Percentiles rank a stretch among this genome's conserved stretches.
Evolutionary conservation across 345 rosid species (phyloP).

Genomic region (Eucalyptus brandiana): DNA sequence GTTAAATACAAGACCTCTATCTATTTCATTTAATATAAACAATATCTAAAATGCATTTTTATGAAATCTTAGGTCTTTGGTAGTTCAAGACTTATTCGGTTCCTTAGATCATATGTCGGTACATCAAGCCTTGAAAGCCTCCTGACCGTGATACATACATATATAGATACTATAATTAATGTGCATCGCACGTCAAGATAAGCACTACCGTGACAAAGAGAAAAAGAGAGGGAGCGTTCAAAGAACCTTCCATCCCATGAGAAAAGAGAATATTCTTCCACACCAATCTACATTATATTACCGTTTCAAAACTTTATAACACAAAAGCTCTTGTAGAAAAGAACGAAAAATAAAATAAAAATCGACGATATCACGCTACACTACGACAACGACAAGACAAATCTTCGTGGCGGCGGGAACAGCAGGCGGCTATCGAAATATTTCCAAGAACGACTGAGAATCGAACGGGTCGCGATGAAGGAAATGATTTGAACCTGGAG

Average conservation of each 20-base stretch:
- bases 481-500: not conserved
- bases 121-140: not conserved
- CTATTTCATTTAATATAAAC: not conserved
- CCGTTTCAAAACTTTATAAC: not conserved
- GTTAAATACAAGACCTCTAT: not conserved
- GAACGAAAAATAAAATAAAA: not conserved
- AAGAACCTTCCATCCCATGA: not conserved
- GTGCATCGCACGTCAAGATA: not conserved
- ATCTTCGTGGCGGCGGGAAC: not conserved
- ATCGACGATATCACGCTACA: not conserved
- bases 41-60: not conserved
- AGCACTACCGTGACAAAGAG: not conserved
- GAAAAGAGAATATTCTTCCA: not conserved
- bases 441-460: not conserved
- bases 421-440: not conserved
- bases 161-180: not conserved
- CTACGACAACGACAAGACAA: not conserved
- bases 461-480: not conserved
- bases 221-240: not conserved
- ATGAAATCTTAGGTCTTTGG: not conserved
- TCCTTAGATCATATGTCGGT: not conserved
- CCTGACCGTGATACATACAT: not conserved
- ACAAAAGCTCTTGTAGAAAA: not conserved
- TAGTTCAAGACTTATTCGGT: not conserved
- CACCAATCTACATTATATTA: not conserved